phyloP scores from a whole-genome alignment of 805 yeast species.

The Lipomyces chichibuensis region DNA sequence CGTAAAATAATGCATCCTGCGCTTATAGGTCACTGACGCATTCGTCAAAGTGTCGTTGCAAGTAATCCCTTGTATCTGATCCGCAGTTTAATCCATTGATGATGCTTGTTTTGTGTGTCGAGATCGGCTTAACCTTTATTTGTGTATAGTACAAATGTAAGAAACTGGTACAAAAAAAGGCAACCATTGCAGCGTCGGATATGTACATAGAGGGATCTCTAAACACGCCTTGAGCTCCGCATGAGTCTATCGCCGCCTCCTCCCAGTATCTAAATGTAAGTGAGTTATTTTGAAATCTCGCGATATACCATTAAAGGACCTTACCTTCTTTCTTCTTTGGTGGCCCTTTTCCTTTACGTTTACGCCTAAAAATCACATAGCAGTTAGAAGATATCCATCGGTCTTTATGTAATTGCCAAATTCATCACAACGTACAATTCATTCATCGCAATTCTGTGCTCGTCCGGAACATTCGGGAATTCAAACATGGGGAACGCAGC shows the following conservation, averaged over 20 bases:
- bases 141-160: not conserved
- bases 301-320: not conserved
- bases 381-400: not conserved
- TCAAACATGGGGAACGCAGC: constrained; percentile 53
- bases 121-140: not conserved
- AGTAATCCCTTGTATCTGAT: not conserved
- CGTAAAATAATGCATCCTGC: not conserved
- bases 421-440: constrained; percentile 37
- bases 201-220: not conserved
- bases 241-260: not conserved
- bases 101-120: not conserved
- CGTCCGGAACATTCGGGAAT: constrained; percentile 64
- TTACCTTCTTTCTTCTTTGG: constrained; percentile 37
- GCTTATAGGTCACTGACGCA: not conserved
- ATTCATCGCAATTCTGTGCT: constrained; percentile 67
- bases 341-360: constrained; percentile 38
- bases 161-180: not conserved
- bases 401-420: not conserved
- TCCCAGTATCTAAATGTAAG: not conserved
- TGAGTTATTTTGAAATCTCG: not conserved
- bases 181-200: not conserved
- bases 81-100: not conserved
- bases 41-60: too few species aligned
- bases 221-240: not conserved
- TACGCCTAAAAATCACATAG: constrained; percentile 21